phyloP scores from a whole-genome alignment of 306 rosid genomes.

The Glycine latifolia region DNA sequence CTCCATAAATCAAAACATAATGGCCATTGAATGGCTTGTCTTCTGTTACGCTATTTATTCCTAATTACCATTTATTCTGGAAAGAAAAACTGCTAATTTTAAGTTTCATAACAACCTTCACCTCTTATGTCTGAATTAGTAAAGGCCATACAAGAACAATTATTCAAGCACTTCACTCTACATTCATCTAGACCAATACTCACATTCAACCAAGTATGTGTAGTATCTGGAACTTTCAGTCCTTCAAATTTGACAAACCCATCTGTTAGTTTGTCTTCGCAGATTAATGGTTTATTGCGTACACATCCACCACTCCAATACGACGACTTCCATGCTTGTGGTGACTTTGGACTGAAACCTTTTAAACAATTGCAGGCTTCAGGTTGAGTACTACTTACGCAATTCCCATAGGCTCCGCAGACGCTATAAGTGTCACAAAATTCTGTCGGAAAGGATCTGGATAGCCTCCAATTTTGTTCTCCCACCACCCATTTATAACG shows the following conservation, averaged over 20 bases:
- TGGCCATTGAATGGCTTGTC: no score
- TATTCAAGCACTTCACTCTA: constrained; percentile 37
- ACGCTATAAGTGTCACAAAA: constrained; percentile 39
- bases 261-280: constrained; percentile 28
- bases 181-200: constrained; percentile 34
- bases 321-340: background rate
- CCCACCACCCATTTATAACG: constrained; percentile 24
- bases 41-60: no score
- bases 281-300: background rate
- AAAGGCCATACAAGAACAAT: constrained; percentile 55
- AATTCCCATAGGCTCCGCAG: constrained; percentile 44
- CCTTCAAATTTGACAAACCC: constrained; percentile 27
- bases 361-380: constrained; percentile 38
- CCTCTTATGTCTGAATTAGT: constrained; percentile 38
- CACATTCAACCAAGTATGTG: constrained; percentile 15
- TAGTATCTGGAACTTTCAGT: constrained; percentile 28
- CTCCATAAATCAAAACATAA: no score
- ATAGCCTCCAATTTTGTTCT: constrained; percentile 11
- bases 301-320: background rate
- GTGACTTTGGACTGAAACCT: constrained; percentile 30
- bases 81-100: no score
- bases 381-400: background rate
- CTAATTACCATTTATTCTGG: no score
- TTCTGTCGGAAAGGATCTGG: background rate
- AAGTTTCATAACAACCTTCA: no score